Percentiles rank a stretch among this genome's conserved stretches.
Conservation (phyloP, 305 asterid species). For the Solanum hybrid region DNA sequence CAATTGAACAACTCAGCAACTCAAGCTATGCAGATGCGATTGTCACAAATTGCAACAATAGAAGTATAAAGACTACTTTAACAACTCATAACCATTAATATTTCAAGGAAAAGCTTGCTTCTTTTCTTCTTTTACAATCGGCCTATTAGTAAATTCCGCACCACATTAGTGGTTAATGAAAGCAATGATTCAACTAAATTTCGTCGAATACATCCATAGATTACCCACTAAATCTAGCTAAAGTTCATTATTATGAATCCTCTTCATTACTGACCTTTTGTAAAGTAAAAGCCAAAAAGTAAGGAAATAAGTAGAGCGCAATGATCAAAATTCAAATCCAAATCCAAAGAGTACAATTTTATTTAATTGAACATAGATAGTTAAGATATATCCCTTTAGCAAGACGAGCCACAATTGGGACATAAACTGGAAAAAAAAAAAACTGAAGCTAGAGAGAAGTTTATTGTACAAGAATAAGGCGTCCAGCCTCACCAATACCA, state of each 20-base stretch:
- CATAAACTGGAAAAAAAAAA: background rate
- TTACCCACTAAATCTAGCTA: background rate
- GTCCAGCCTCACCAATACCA: conserved; percentile 21
- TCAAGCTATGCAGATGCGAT: background rate
- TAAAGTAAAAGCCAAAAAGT: background rate
- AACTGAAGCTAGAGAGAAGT: background rate
- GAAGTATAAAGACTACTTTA: background rate
- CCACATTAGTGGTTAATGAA: background rate
- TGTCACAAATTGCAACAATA: background rate
- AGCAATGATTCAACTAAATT: background rate
- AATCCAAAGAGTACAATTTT: background rate
- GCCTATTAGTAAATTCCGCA: background rate
- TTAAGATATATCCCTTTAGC: background rate
- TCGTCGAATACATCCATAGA: background rate
- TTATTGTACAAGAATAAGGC: conserved; percentile 48
- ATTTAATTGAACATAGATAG: background rate
- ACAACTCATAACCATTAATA: background rate
- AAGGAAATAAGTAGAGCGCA: background rate
- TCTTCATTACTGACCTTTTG: background rate
- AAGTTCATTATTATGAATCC: background rate
- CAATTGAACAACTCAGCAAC: background rate
- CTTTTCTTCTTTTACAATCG: background rate
- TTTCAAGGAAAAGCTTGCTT: background rate
- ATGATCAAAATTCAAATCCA: background rate
- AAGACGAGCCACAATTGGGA: background rate